Conservation (phyloP, 2,329 filamentous ascomycete genomes). For the Aspergillus puulaauensis region DNA sequence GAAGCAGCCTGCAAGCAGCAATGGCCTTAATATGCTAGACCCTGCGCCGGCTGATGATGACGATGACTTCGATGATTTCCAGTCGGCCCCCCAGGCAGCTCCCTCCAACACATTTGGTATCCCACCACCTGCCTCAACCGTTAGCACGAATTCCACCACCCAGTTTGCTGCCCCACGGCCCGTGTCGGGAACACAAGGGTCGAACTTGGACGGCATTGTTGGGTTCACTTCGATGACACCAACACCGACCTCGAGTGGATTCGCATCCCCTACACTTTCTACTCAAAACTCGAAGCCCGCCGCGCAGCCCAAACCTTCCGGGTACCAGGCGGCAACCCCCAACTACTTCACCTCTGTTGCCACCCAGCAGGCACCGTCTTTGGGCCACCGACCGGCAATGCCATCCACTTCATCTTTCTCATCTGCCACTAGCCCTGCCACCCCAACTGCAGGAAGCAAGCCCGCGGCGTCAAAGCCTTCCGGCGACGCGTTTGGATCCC, state of each 20-base stretch:
- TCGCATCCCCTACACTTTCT: slow-evolving; percentile 58
- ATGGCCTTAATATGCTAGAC: slow-evolving; percentile 50
- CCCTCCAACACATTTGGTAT: slow-evolving; percentile 40
- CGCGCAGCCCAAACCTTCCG: slow-evolving; percentile 56
- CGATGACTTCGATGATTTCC: slow-evolving; percentile 94
- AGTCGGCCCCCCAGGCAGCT: slow-evolving; percentile 67
- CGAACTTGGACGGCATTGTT: slow-evolving; percentile 76
- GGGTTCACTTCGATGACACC: slow-evolving; percentile 80
- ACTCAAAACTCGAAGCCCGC: slow-evolving; percentile 40
- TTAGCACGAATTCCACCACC: slow-evolving; percentile 52
- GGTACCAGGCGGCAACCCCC: slow-evolving; percentile 75
- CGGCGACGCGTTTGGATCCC: slow-evolving; percentile 83
- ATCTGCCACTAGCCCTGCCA: slow-evolving; percentile 36
- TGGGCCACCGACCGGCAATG: slow-evolving; percentile 33
- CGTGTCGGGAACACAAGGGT: slow-evolving; percentile 76
- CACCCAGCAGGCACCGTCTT: slow-evolving; percentile 30
- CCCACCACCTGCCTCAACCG: slow-evolving; percentile 48
- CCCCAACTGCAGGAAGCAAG: slow-evolving; percentile 47
- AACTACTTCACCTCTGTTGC: slow-evolving; percentile 88
- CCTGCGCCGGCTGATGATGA: slow-evolving; percentile 66
- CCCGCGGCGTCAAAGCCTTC: slow-evolving; percentile 49
- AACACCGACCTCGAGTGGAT: slow-evolving; percentile 55
- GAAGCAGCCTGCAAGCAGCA: slow-evolving; percentile 45
- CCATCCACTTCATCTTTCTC: slow-evolving; percentile 37
- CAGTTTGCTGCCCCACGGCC: slow-evolving; percentile 83